These are phyloP conservation scores for Cucurbita ficifolia DNA, from an alignment of 306 rosid genomes.

Conservation along the genomic window DNA sequence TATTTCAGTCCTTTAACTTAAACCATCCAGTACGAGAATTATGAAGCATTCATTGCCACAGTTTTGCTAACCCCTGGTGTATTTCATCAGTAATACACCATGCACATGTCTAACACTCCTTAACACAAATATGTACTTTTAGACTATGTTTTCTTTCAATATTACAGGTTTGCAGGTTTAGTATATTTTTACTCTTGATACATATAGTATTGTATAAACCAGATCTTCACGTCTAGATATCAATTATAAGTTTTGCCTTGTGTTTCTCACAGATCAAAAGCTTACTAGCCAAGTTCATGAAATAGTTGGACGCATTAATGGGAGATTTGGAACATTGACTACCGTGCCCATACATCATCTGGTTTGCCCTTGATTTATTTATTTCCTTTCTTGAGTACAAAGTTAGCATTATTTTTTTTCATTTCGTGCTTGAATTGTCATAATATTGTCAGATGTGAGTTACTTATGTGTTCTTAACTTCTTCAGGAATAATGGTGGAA, in stretches of 20 bases:
- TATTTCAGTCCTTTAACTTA: background rate
- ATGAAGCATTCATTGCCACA: background rate
- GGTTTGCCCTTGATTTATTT: constrained; percentile 27
- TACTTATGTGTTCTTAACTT: background rate
- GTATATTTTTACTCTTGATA: background rate
- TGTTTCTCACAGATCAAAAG: constrained; percentile 62
- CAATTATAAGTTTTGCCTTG: constrained; percentile 10
- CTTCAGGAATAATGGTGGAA: background rate
- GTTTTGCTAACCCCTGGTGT: background rate
- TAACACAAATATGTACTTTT: background rate
- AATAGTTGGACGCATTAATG: constrained; percentile 88
- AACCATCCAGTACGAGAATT: background rate
- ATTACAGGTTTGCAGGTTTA: background rate
- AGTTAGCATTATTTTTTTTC: background rate
- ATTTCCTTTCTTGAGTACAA: background rate
- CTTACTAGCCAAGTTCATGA: constrained; percentile 95
- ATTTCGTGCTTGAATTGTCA: background rate
- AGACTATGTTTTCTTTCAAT: background rate
- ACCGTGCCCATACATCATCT: constrained; percentile 89
- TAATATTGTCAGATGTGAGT: background rate
- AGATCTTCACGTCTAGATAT: background rate
- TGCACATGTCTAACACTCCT: background rate
- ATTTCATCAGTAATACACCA: background rate
- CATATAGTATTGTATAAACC: background rate
- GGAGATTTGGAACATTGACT: constrained; percentile 64